These are phyloP conservation scores for Clarireedia sp. DNA, from an alignment of 2,329 filamentous ascomycete species.

Conservation along the genomic window DNA sequence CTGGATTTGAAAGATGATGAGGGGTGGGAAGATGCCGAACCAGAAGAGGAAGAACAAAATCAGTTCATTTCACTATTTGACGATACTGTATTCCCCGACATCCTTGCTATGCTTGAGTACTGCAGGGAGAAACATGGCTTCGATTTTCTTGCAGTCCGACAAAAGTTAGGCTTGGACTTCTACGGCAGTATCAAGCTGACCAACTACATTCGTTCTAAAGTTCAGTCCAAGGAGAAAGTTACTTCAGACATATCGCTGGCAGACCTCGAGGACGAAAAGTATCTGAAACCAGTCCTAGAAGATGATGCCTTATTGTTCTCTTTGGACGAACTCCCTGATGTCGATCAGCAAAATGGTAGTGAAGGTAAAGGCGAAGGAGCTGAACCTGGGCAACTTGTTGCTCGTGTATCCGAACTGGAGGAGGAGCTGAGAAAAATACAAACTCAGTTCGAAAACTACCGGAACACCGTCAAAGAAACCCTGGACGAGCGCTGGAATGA, in stretches of 20 bases:
- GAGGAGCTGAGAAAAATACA: slow-evolving; percentile 32
- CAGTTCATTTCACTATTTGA: slow-evolving; percentile 62
- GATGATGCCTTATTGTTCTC: slow-evolving; percentile 86
- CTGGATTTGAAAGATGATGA: slow-evolving; percentile 37
- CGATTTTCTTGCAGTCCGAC: slow-evolving; percentile 55
- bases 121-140: slow-evolving; percentile 60
- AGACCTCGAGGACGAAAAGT: slow-evolving; percentile 69
- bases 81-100: slow-evolving; percentile 55
- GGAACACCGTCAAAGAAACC: slow-evolving; percentile 32
- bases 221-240: slow-evolving; percentile 36
- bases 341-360: slow-evolving; percentile 27
- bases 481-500: slow-evolving; percentile 33
- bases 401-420: slow-evolving; percentile 32
- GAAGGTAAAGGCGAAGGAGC: slow-evolving; percentile 22
- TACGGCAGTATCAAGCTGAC: slow-evolving; percentile 66
- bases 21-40: slow-evolving; percentile 52
- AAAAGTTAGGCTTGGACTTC: slow-evolving; percentile 57
- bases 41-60: slow-evolving; percentile 51
- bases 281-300: slow-evolving; percentile 74
- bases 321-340: slow-evolving; percentile 66
- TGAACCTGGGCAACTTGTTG: slow-evolving; percentile 22
- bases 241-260: slow-evolving; percentile 45
- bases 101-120: slow-evolving; percentile 57
- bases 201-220: slow-evolving; percentile 52
- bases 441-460: slow-evolving; percentile 34